phyloP scores from a whole-genome alignment of 83 land plant genomes.

The Larix sibirica region DNA sequence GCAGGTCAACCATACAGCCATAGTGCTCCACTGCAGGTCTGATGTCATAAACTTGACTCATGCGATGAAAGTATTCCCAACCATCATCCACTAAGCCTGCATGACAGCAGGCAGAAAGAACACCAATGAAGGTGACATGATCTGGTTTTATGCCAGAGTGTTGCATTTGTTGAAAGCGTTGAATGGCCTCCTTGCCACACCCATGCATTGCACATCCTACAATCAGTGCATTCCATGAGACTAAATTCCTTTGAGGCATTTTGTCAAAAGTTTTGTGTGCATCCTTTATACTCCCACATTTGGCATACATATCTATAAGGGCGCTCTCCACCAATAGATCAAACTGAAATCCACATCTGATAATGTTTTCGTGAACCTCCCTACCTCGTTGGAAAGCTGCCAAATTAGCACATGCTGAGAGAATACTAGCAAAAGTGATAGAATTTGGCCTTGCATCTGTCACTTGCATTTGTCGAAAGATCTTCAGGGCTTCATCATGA shows the following conservation, averaged over 20 bases:
- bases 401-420: constrained; percentile 49
- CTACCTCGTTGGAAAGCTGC: constrained; percentile 64
- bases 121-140: constrained; percentile 59
- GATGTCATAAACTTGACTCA: constrained; percentile 55
- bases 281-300: constrained; percentile 60
- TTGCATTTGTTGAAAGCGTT: constrained; percentile 63
- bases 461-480: constrained; percentile 35
- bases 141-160: constrained; percentile 48
- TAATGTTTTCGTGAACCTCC: constrained; percentile 57
- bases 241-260: constrained; percentile 49
- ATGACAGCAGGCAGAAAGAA: constrained; percentile 63
- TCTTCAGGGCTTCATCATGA: constrained; percentile 37
- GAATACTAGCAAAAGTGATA: constrained; percentile 49
- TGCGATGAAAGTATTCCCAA: constrained; percentile 49
- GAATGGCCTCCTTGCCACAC: constrained; percentile 39
- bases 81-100: constrained; percentile 56
- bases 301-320: constrained; percentile 66
- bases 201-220: constrained; percentile 59
- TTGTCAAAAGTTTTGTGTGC: constrained; percentile 58
- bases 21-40: constrained; percentile 67
- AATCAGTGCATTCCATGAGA: constrained; percentile 71
- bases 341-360: constrained; percentile 38
- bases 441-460: constrained; percentile 44
- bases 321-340: constrained; percentile 65
- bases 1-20: constrained; percentile 60